Evolutionary conservation across 2,329 filamentous ascomycete species (phyloP), one percentile per base, ranked within the genome.

Genomic region (Cercospora brassicicola): DNA sequence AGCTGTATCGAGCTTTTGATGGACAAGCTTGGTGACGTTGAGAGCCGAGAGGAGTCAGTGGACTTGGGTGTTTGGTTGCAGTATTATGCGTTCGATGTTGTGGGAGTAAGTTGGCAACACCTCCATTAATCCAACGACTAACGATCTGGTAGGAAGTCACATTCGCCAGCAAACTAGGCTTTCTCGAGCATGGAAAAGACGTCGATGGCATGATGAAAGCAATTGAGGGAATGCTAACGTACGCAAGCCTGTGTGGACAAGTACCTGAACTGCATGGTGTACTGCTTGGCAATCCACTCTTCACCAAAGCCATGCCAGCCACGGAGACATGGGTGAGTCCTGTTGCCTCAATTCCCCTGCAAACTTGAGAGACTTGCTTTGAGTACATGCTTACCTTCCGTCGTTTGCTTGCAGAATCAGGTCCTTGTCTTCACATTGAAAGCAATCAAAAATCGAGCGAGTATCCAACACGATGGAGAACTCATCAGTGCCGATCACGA

Each of bases 111-210:
- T 59, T 20, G 7, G 5, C 28, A 26, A 2, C 31, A 55, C 9
- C 7, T 20, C 3, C 28, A 13, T 15, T 3, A 28, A 15, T 15
- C 7, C 8, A 3, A 30, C 31, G 31, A 28, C 15, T 59, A 30
- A 59, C 55, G 18, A 20, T n/a, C 2, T 18, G n/a, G 7, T 20
- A 59, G 55, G 64, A 70, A 68, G 39, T 26, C 13, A 57, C 39
- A 11, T 71, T 71, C 18, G 39, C 59, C 10, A 64, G 48, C 26
- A 65, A 59, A 45, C 39, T 71, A 18, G 69, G 64, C 3, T 71
- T 71, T 60, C 36, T 71, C 15, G 67, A 69, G 7, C 42, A 57
- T 15, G 60, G 56, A 1, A 28, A 59, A 26, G 67, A 67, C 30
- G 59, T 70, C 20, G 55, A 59, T 36, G 55, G 55, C n/a, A 59